Percentiles rank a stretch among this genome's conserved stretches.
Conservation (phyloP, 1,284 basidiomycete species). For the Trichosporon ovoides region DNA sequence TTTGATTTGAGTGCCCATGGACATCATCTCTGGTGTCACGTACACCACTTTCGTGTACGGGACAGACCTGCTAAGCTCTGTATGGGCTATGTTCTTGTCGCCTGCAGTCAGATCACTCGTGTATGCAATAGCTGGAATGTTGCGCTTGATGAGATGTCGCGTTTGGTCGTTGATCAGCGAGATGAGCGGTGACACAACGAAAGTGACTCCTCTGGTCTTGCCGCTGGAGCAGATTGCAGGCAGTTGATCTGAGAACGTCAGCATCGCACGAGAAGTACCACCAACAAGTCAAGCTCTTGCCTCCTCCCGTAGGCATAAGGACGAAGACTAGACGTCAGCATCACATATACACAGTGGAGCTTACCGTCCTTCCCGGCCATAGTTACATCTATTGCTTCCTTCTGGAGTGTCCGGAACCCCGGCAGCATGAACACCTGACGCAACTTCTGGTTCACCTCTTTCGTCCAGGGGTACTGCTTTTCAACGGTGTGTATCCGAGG, state of each 20-base stretch:
- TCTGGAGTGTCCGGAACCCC: slow-evolving; percentile 74
- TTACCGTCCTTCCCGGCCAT: slow-evolving; percentile 65
- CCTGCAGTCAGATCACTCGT: slow-evolving; percentile 57
- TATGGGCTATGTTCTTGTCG: slow-evolving; percentile 50
- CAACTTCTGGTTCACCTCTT: slow-evolving; percentile 62
- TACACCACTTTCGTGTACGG: slow-evolving; percentile 64
- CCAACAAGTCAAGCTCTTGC: slow-evolving; percentile 76
- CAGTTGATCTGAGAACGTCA: slow-evolving; percentile 55
- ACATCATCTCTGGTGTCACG: slow-evolving; percentile 87
- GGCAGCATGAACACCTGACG: slow-evolving; percentile 63
- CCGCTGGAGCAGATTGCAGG: slow-evolving; percentile 76
- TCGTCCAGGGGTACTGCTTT: slow-evolving; percentile 50
- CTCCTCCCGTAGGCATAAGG: slow-evolving; percentile 94
- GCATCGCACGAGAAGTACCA: slow-evolving; percentile 1
- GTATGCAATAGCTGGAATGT: slow-evolving; percentile 67
- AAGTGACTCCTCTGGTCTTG: slow-evolving; percentile 70
- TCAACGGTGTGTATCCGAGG: slow-evolving; percentile 23
- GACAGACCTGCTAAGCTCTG: slow-evolving; percentile 50
- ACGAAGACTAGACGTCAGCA: slow-evolving; percentile 63
- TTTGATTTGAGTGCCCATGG: slow-evolving; percentile 59
- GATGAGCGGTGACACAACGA: slow-evolving; percentile 85
- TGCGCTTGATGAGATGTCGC: slow-evolving; percentile 59
- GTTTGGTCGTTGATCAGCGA: slow-evolving; percentile 92
- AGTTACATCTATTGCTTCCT: slow-evolving; percentile 74
- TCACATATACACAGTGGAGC: not conserved